Percentiles rank a stretch among this genome's conserved stretches.
Conservation (phyloP, 768 basidiomycete species). For the Chalciporus pseudorubinellus region DNA sequence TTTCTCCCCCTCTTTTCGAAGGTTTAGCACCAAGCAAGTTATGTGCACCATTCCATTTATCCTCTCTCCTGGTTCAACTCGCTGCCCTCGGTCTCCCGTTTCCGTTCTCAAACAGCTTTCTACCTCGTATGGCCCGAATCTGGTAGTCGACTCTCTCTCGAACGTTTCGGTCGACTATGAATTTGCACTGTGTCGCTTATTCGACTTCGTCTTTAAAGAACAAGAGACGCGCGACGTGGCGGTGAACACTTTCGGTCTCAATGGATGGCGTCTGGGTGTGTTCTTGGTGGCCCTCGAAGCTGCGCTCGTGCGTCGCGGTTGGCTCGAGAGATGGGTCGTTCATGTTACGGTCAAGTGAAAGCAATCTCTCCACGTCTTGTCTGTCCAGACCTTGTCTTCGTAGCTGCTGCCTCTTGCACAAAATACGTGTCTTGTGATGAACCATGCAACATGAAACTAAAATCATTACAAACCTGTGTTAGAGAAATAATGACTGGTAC, state of each 20-base stretch:
- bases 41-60: slow-evolving; percentile 46
- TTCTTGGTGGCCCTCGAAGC: slow-evolving; percentile 53
- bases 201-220: slow-evolving; percentile 8
- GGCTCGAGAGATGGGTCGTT: slow-evolving; percentile 47
- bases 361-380: background rate
- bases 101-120: slow-evolving; percentile 38
- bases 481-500: too few relatives aligned
- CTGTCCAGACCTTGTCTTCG: background rate
- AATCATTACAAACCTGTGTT: too few relatives aligned
- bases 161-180: slow-evolving; percentile 41
- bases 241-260: slow-evolving; percentile 26
- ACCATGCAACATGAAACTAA: background rate
- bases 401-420: background rate
- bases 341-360: slow-evolving; percentile 19
- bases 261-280: slow-evolving; percentile 46
- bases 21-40: slow-evolving; percentile 37
- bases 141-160: slow-evolving; percentile 34
- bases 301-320: slow-evolving; percentile 43
- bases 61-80: slow-evolving; percentile 29
- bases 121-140: slow-evolving; percentile 19
- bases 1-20: slow-evolving; percentile 35
- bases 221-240: slow-evolving; percentile 12
- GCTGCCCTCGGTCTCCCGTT: slow-evolving; percentile 38
- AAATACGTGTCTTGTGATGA: background rate
- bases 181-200: slow-evolving; percentile 6